Evolutionary conservation across 1,284 basidiomycete genomes (phyloP), one percentile per base, ranked within the genome.

Genomic region (Xanthoconium separans): DNA sequence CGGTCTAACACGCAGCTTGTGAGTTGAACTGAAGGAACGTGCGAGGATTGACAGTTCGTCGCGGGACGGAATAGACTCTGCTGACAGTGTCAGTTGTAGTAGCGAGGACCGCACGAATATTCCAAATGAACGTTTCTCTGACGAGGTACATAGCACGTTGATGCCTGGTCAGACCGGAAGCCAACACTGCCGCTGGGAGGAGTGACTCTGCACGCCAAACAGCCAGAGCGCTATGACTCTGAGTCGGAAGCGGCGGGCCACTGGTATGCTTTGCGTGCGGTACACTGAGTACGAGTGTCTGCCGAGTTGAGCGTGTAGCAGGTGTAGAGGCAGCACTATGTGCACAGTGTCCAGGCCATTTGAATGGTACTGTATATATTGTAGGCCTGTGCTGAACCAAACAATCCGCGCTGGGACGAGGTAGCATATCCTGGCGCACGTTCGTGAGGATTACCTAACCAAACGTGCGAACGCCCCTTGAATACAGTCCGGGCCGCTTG

Each of bases 391-490:
- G 51, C 40, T 2, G 31, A 40, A 36, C 50, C 13, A 45, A 22
- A 15, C 13, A 13, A 22, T 33, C 37, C 45, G 37, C 20, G 33
- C 24, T n/a, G 36, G 22, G 24, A 22, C 37, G 27, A 34, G 12
- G 12, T 18, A 10, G 9, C 36, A 36, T 16, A 16, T 37, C 8
- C 39, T 39, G 29, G 51, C 34, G 42, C 63, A 62, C 61, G 61
- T 62, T 64, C 37, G 63, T 47, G 42, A 16, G 6, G 30, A 27
- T 18, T 18, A 18, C 36, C 18, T 10, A 37, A 16, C 6, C 44
- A 27, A 60, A 58, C 58, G 54, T 63, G 61, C 24, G 41, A 61
- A 37, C n/a, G 18, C 9, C 36, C 58, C 46, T 37, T 51, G n/a
- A n/a, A n/a, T n/a, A n/a, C n/a, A n/a, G n/a, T n/a, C 50, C 22